Conservation (phyloP, 805 yeast genomes). For the Wickerhamiella slavikovae region DNA sequence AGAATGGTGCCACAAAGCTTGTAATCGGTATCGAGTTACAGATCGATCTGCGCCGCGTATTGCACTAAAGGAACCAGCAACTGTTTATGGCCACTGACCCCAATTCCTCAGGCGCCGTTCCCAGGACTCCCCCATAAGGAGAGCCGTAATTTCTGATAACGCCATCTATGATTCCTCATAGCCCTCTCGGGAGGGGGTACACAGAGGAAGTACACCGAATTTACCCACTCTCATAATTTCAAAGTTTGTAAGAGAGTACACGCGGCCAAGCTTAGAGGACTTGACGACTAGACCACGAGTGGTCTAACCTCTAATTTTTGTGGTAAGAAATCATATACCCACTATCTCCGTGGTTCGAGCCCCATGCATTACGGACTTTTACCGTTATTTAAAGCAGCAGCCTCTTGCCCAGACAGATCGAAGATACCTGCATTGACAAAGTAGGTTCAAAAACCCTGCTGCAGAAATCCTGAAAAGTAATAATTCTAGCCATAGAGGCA, state of each 20-base stretch:
- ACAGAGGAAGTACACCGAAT: constrained; percentile 14
- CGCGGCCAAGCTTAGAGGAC: constrained; percentile 12
- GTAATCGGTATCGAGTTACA: constrained; percentile 16
- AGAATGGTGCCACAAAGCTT: constrained; percentile 6
- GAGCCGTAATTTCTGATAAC: constrained; percentile 15
- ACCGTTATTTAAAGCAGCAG: too few relatives aligned
- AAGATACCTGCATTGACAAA: too few relatives aligned
- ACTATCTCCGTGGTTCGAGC: too few relatives aligned
- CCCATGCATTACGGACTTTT: too few relatives aligned
- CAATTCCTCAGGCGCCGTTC: constrained; percentile 9
- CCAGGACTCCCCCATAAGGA: too few relatives aligned
- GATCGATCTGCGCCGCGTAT: constrained; percentile 13
- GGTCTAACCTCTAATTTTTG: neutral
- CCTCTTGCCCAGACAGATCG: too few relatives aligned
- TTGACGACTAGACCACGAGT: neutral
- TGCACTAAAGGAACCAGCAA: constrained; percentile 14
- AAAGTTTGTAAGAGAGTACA: constrained; percentile 11
- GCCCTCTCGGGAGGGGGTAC: constrained; percentile 12
- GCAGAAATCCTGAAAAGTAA: too few relatives aligned
- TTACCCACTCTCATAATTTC: constrained; percentile 14
- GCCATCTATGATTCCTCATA: constrained; percentile 15
- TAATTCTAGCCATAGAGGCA: too few relatives aligned
- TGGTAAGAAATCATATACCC: too few relatives aligned
- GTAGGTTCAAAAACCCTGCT: too few relatives aligned
- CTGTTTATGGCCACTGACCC: constrained; percentile 16